Percentiles rank a stretch among this genome's conserved stretches.
Conservation (phyloP, 352 stramenopile species). For the Globisporangium irregulare region DNA sequence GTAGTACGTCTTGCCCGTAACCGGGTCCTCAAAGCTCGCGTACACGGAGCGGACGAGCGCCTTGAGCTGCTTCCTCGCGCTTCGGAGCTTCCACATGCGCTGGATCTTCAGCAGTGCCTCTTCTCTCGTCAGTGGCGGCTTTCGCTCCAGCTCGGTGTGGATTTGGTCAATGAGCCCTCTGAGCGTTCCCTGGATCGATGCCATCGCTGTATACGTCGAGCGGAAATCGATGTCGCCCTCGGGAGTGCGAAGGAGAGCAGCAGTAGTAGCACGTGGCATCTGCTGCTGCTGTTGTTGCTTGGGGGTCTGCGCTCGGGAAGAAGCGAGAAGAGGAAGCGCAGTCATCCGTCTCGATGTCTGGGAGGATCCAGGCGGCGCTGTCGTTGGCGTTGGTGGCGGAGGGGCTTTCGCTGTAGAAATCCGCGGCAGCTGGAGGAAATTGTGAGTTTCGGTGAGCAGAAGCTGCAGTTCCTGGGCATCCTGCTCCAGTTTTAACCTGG, state of each 20-base stretch:
- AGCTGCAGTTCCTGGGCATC: slow-evolving; percentile 57
- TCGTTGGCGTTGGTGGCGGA: not conserved
- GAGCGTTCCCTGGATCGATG: slow-evolving; percentile 39
- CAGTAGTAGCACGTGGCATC: not conserved
- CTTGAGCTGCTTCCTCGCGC: slow-evolving; percentile 66
- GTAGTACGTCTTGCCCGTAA: slow-evolving; percentile 69
- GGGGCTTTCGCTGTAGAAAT: not conserved
- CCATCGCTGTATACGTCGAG: slow-evolving; percentile 31
- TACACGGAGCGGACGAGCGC: slow-evolving; percentile 60
- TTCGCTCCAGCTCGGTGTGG: slow-evolving; percentile 43
- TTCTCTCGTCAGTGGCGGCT: slow-evolving; percentile 40
- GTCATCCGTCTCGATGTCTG: slow-evolving; percentile 4
- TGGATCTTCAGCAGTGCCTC: slow-evolving; percentile 70
- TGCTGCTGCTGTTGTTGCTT: not conserved
- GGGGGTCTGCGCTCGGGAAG: not conserved
- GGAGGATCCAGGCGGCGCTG: not conserved
- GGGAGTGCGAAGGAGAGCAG: not conserved
- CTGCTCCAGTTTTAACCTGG: slow-evolving; percentile 64
- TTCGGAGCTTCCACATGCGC: slow-evolving; percentile 68
- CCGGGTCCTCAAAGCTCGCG: slow-evolving; percentile 51
- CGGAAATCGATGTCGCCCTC: slow-evolving; percentile 39
- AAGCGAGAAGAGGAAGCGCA: not conserved
- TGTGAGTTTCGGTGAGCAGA: slow-evolving; percentile 48
- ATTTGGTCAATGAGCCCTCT: slow-evolving; percentile 40
- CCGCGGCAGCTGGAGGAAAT: slow-evolving; percentile 19